Evolutionary conservation across 108 stramenopile species (phyloP).

Genomic region (Discostella pseudostelligera): DNA sequence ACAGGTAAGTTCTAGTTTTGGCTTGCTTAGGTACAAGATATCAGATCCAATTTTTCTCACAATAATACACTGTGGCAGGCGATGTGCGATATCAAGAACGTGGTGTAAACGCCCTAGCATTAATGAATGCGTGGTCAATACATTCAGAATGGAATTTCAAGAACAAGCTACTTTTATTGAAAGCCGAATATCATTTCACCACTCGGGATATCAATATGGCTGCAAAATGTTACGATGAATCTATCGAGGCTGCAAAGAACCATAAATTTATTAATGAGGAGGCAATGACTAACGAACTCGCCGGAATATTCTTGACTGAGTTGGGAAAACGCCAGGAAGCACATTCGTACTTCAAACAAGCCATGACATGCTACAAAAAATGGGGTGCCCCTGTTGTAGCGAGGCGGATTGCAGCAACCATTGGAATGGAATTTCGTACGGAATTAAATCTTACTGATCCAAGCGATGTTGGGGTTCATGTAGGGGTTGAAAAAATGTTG

Average conservation of each 20-base stretch:
- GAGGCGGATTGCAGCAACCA: conserved; percentile 7
- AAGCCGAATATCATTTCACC: conserved; percentile 13
- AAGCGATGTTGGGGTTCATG: too few relatives aligned
- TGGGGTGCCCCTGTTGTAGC: conserved; percentile 27
- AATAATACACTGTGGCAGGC: background rate
- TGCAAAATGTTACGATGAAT: conserved; percentile 8
- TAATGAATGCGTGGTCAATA: background rate
- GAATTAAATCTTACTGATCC: background rate
- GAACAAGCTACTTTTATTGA: conserved; percentile 17
- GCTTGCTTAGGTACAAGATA: background rate
- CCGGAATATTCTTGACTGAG: conserved; percentile 12
- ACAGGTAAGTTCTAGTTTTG: conserved; percentile 1
- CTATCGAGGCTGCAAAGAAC: conserved; percentile 17
- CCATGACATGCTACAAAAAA: conserved; percentile 9
- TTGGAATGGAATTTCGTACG: conserved; percentile 6
- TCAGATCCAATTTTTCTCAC: background rate
- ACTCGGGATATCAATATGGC: conserved; percentile 9
- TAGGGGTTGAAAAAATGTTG: background rate
- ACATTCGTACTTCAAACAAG: conserved; percentile 8
- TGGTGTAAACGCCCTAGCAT: background rate
- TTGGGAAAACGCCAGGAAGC: conserved; percentile 2
- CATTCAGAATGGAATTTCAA: conserved; percentile 23
- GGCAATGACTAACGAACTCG: conserved; percentile 10
- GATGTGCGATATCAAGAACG: conserved; percentile 5
- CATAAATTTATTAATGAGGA: conserved; percentile 23